phyloP scores from a whole-genome alignment of 495 filamentous ascomycete genomes.

The Penicillium chermesinum region DNA sequence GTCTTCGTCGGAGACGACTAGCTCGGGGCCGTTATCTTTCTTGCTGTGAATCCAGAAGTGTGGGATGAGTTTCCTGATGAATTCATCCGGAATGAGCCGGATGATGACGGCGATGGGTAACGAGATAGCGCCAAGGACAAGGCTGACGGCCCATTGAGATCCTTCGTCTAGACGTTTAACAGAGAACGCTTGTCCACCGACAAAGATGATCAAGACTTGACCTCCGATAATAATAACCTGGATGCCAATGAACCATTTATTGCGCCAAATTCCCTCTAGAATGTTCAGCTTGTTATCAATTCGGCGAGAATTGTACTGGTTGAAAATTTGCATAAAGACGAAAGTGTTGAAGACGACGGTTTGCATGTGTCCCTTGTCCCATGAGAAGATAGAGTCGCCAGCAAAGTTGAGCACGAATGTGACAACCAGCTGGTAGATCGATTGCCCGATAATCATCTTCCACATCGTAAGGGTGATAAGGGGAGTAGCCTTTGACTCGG shows the following conservation, averaged over 20 bases:
- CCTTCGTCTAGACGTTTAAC: slow-evolving; percentile 53
- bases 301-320: slow-evolving; percentile 71
- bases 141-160: slow-evolving; percentile 67
- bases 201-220: slow-evolving; percentile 71
- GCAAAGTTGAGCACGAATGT: slow-evolving; percentile 74
- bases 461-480: slow-evolving; percentile 80
- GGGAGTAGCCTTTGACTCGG: slow-evolving; percentile 69
- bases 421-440: slow-evolving; percentile 77
- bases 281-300: slow-evolving; percentile 89
- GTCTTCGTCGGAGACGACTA: slow-evolving; percentile 69
- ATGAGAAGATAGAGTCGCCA: slow-evolving; percentile 58
- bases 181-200: slow-evolving; percentile 68
- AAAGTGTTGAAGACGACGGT: slow-evolving; percentile 88
- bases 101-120: slow-evolving; percentile 68
- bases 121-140: slow-evolving; percentile 65
- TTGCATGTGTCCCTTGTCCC: slow-evolving; percentile 41
- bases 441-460: slow-evolving; percentile 91
- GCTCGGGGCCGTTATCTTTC: slow-evolving; percentile 34
- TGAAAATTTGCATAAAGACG: slow-evolving; percentile 95
- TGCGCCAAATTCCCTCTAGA: slow-evolving; percentile 74
- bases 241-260: slow-evolving; percentile 79
- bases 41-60: slow-evolving; percentile 43
- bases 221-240: slow-evolving; percentile 78
- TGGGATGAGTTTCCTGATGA: slow-evolving; percentile 52
- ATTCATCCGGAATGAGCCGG: slow-evolving; percentile 68